Evolutionary conservation across 148 eudicot genomes (phyloP), one percentile per base, ranked within the genome.

Genomic region (Fallopia convolvulus): DNA sequence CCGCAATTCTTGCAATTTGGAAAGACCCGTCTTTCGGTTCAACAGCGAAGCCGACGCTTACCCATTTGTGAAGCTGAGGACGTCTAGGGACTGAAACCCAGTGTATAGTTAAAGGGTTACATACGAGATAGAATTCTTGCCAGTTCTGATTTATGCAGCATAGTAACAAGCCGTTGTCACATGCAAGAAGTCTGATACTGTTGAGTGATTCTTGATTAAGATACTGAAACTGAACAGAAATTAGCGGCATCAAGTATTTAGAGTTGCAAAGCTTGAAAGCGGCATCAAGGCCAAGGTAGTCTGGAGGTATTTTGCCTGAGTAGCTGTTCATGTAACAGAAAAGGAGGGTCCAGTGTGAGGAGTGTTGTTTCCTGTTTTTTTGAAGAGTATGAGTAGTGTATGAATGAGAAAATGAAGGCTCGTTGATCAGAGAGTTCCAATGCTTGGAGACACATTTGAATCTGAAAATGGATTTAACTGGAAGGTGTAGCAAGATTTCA

Each of bases 61-160:
- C 72, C 78, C 78, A 76, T 76, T 76, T 76, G 41, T 76, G 78
- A 76, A 76, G 78, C 42, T 76, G 78, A 42, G 72, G 72, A 6
- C 78, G 78, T 46, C 78, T 76, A 21, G 78, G 78, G 48, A 76
- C 20, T 8, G 72, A 23, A 44, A 76, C 72, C 78, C 72, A 76
- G 33, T 46, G 52, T 14, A 20, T 21, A 17, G 78, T 76, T 49
- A 76, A 46, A 39, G 78, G 78, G 11, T 76, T 76, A 41, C 56
- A 63, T 12, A 76, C 56, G 48, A 36, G 42, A 39, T 75, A 75
- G 13, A 75, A 58, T 8, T 76, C 78, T 63, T 63, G 49, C 52
- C 72, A 42, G 39, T 63, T 46, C 55, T 76, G 71, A 26, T 3
- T 20, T 40, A 42, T 41, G 47, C 72, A 63, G 72, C 72, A 76